Percentiles rank a stretch among this genome's conserved stretches.
These are phyloP conservation scores for Ganoderma multipileum DNA, from an alignment of 1,284 basidiomycete species.

Conservation along the genomic window DNA sequence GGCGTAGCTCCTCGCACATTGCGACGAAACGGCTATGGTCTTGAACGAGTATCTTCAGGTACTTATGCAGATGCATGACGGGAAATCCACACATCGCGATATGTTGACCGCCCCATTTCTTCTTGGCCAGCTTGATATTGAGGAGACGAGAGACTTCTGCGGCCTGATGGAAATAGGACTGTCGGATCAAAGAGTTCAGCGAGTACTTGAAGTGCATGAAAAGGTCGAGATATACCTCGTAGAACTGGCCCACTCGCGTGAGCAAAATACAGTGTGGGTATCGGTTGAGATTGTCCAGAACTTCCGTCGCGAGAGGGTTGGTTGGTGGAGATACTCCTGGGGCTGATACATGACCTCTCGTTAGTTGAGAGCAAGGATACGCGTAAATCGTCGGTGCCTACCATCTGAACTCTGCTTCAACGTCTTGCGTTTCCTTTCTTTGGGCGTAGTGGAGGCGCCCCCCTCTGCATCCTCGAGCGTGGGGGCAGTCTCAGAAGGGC, in stretches of 20 bases:
- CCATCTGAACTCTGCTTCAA: slow-evolving; percentile 5
- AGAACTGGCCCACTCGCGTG: slow-evolving; percentile 93
- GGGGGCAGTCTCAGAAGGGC: neutral
- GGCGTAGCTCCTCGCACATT: slow-evolving; percentile 89
- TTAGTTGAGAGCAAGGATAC: neutral
- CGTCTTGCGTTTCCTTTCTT: slow-evolving; percentile 11
- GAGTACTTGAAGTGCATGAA: neutral
- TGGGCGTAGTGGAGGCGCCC: neutral
- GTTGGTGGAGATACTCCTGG: slow-evolving; percentile 41
- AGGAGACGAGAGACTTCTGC: slow-evolving; percentile 77
- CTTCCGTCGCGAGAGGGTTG: slow-evolving; percentile 69
- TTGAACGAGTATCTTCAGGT: slow-evolving; percentile 87
- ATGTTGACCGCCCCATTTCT: slow-evolving; percentile 71
- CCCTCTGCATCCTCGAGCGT: neutral
- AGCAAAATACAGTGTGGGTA: slow-evolving; percentile 91
- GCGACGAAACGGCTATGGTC: slow-evolving; percentile 86
- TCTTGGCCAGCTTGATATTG: slow-evolving; percentile 81
- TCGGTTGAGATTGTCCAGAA: slow-evolving; percentile 72
- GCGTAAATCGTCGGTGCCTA: neutral
- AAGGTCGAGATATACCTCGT: slow-evolving; percentile 68
- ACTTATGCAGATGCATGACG: slow-evolving; percentile 82
- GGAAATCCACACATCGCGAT: slow-evolving; percentile 93
- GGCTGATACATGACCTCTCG: neutral
- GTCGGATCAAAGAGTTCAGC: slow-evolving; percentile 1
- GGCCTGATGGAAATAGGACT: slow-evolving; percentile 94